Percentiles rank a stretch among this genome's conserved stretches.
Evolutionary conservation across 768 basidiomycete genomes (phyloP).

Genomic region (Termitomyces heimii): DNA sequence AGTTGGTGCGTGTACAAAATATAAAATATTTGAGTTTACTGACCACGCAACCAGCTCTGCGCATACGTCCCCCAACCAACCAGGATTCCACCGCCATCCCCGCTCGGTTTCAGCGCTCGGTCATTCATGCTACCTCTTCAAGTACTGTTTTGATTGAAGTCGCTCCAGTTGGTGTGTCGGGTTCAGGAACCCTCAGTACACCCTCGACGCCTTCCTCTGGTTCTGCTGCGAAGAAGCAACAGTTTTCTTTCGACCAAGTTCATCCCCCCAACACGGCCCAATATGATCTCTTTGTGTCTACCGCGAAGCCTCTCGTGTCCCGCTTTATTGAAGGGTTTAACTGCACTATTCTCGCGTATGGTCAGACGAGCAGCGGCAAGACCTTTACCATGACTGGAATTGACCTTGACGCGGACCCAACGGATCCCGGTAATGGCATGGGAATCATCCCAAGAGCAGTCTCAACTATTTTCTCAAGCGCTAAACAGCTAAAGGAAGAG

Average conservation of each 20-base stretch:
- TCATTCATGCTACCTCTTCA: slow-evolving; percentile 71
- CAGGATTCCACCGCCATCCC: slow-evolving; percentile 87
- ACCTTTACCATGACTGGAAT: slow-evolving; percentile 97
- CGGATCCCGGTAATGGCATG: slow-evolving; percentile 78
- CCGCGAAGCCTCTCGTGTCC: slow-evolving; percentile 78
- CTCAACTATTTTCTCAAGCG: slow-evolving; percentile 76
- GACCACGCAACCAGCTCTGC: slow-evolving; percentile 50
- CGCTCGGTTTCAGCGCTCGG: slow-evolving; percentile 86
- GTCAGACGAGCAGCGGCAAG: slow-evolving; percentile 95
- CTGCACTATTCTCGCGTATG: slow-evolving; percentile 96
- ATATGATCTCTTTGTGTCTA: slow-evolving; percentile 77
- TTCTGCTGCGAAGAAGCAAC: slow-evolving; percentile 67
- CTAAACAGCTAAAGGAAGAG: slow-evolving; percentile 72
- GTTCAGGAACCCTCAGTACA: slow-evolving; percentile 43
- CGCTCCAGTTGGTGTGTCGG: slow-evolving; percentile 42
- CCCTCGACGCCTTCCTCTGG: slow-evolving; percentile 37
- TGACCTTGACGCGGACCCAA: slow-evolving; percentile 82
- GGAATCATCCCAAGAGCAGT: slow-evolving; percentile 96
- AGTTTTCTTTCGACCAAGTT: slow-evolving; percentile 93
- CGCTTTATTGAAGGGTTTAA: slow-evolving; percentile 94
- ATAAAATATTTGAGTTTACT: slow-evolving; percentile 8
- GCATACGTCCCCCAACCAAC: slow-evolving; percentile 82
- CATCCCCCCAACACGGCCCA: slow-evolving; percentile 84
- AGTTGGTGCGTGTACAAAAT: slow-evolving; percentile 69
- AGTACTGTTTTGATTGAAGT: slow-evolving; percentile 84